Evolutionary conservation across 306 rosid species (phyloP), one percentile per base, ranked within the genome.

Genomic region (Comarum palustre): DNA sequence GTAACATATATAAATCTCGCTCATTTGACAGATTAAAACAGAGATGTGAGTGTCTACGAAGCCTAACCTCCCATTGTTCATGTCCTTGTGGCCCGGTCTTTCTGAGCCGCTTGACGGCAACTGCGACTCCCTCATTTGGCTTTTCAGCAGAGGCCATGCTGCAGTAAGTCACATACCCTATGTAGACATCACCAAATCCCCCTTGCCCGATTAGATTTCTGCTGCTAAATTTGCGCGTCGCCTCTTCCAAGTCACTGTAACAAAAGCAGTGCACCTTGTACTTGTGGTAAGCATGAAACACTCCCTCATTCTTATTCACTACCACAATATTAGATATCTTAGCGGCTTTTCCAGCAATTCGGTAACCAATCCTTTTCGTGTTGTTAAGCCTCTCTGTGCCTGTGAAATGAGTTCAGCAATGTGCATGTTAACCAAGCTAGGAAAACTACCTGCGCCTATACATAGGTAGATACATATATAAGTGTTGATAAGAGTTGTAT

Each of bases 91-190:
- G 42, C 29, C 78, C 82, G 2, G 14, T 69, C 54, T 66, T 71
- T 63, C 86, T 70, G 43, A 81, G 80, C 74, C 76, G 81, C 68
- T 86, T 86, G 52, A 86, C 75, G 54, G 90, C 87, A 24, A 81
- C 48, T 13, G 85, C 55, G 47, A 66, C 50, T 16, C 82, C 79
- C 31, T 58, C 70, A 45, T 65, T 63, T 60, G 69, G 80, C 73
- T 68, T 81, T 58, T 79, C 77, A 11, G 85, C 77, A 6, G 51
- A 16, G 15, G 43, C 62, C 82, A 47, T 22, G 67, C 71, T 73
- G 80, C 76, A 41, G 42, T 24, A 51, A 42, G 61, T 45, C 31
- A 78, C 60, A 70, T 60, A 76, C 57, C 90, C 87, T n/a, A 61
- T 81, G 6, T 73, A 81, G 60, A 86, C 86, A 66, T 86, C 87